Base-by-base conservation (phyloP, 768 basidiomycete species). In the Cystofilobasidium macerans region DNA sequence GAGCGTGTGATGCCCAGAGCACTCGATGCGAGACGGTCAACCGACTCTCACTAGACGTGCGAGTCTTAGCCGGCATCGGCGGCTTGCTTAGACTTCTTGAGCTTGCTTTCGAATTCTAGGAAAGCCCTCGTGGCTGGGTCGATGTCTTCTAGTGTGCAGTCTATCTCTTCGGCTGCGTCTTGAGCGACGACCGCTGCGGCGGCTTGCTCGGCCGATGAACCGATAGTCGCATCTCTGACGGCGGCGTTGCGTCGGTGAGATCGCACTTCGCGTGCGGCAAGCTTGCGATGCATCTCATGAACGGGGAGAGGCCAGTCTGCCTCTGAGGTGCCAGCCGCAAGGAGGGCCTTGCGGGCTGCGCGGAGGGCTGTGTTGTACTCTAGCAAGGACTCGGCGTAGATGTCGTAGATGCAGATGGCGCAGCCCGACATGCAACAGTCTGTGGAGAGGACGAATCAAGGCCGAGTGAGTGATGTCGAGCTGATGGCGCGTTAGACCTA, bases 391-490 rank as follows among this genome's bases (percentile, higher is more conserved):
- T 90, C 88, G 68, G 87, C 84, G 76, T 91, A 89, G 30, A 91
- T 75, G 71, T 90, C 89, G 76, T 93, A 88, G 11, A 93, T 86
- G 74, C 91, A 93, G n/a, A 92, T 76, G 0, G 89, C 87, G 72
- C 91, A 94, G 35, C 88, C 88, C 2, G 89, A 90, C 90, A 93
- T 93, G 78, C 90, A 94, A 75, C 90, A 92, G 76, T 91, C 90
- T 91, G 70, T 13, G 6, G 24, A n/a, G 43, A 20, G 57, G 18
- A 32, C 9, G 22, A 16, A 18, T 30, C 9, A 20, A 1, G 35
- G 3, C n/a, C 18, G 43, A 4, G 56, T 56, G 3, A 43, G 5
- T n/a, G n/a, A n/a, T n/a, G n/a, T n/a, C n/a, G n/a, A n/a, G n/a
- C n/a, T n/a, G n/a, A n/a, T n/a, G n/a, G n/a, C 24, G 35, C 8